Conservation (phyloP, 805 yeast species). For the Candida endomychidarum region DNA sequence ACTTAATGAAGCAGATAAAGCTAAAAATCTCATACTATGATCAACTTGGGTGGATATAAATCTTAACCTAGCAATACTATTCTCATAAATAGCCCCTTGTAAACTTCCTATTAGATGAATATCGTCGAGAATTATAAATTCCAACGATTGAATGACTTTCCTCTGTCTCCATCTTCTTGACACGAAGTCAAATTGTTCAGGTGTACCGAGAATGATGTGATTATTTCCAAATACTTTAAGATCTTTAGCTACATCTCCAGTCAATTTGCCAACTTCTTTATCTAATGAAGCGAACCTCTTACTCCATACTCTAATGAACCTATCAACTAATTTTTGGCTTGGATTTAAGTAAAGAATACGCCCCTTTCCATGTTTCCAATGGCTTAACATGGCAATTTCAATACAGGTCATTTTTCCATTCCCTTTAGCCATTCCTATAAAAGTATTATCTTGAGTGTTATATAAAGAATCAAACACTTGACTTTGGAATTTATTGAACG, state of each 20-base stretch:
- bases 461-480: conserved; percentile 65
- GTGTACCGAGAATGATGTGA: conserved; percentile 76
- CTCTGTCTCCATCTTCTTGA: conserved; percentile 84
- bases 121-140: conserved; percentile 71
- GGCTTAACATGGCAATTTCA: conserved; percentile 68
- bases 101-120: conserved; percentile 50
- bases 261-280: conserved; percentile 54
- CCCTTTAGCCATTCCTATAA: conserved; percentile 74
- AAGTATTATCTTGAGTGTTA: conserved; percentile 54
- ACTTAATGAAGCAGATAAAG: conserved; percentile 65
- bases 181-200: conserved; percentile 69
- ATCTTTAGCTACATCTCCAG: conserved; percentile 55
- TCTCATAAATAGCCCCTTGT: conserved; percentile 67
- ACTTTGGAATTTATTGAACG: conserved; percentile 73
- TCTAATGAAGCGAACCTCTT: conserved; percentile 41
- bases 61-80: conserved; percentile 65
- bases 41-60: conserved; percentile 69
- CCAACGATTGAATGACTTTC: conserved; percentile 65
- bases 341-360: conserved; percentile 75
- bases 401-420: conserved; percentile 73
- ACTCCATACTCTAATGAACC: conserved; percentile 51
- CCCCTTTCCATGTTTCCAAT: conserved; percentile 70
- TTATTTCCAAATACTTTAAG: conserved; percentile 53
- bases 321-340: conserved; percentile 53
- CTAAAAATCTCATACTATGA: conserved; percentile 57